Evolutionary conservation across 2,329 filamentous ascomycete genomes (phyloP).

Genomic region (Endoconidiophora laricicola): DNA sequence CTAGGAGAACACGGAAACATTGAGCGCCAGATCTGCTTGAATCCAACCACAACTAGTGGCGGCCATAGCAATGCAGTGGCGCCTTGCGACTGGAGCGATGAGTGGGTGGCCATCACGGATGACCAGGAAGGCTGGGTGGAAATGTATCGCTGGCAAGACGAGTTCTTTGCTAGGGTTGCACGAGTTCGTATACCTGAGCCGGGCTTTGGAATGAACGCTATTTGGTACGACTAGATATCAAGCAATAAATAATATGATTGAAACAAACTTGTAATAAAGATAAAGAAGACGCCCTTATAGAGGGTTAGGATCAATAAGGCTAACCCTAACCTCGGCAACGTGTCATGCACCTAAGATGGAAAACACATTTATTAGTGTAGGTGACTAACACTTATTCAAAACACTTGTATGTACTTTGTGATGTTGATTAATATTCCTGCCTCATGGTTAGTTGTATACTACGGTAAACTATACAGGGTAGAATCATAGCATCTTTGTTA

Average conservation of each 20-base stretch:
- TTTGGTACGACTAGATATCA: slow-evolving; percentile 55
- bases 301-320: no score
- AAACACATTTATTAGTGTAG: no score
- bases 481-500: no score
- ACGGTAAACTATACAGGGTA: no score
- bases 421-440: no score
- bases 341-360: no score
- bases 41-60: slow-evolving; percentile 72
- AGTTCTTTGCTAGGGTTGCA: slow-evolving; percentile 63
- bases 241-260: background rate
- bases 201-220: slow-evolving; percentile 94
- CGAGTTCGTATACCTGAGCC: slow-evolving; percentile 63
- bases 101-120: slow-evolving; percentile 80
- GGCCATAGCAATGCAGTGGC: slow-evolving; percentile 80
- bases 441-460: no score
- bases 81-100: slow-evolving; percentile 68
- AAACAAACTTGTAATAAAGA: no score
- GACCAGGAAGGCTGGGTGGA: slow-evolving; percentile 78
- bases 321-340: no score
- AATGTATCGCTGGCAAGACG: slow-evolving; percentile 73
- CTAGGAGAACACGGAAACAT: slow-evolving; percentile 53
- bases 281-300: no score
- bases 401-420: no score
- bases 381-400: no score
- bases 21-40: slow-evolving; percentile 61